Percentiles rank a stretch among this genome's conserved stretches.
These are phyloP conservation scores for Rhododendron williamsianum DNA, from an alignment of 148 eudicot species.

Conservation along the genomic window DNA sequence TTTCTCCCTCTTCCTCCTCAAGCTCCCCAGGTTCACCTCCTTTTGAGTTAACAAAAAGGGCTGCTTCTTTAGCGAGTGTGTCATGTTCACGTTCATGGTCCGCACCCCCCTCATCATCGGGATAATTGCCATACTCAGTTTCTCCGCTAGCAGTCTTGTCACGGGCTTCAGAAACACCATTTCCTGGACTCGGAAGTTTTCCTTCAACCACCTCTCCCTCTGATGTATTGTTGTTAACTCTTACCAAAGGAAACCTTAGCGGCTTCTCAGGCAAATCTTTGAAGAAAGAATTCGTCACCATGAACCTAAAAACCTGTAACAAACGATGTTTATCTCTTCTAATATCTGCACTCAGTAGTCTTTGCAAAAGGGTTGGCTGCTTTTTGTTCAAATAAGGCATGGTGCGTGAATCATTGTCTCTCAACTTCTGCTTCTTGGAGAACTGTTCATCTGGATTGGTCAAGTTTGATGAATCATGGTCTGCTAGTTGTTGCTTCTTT, in stretches of 20 bases:
- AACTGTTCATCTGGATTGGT: slow-evolving; percentile 22
- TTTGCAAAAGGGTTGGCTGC: slow-evolving; percentile 69
- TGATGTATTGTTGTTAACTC: slow-evolving; percentile 39
- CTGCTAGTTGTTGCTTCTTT: slow-evolving; percentile 25
- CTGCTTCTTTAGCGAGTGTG: neutral
- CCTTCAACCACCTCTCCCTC: slow-evolving; percentile 24
- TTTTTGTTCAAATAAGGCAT: slow-evolving; percentile 14
- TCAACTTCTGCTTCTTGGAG: slow-evolving; percentile 25
- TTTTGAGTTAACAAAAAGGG: neutral
- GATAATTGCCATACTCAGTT: neutral
- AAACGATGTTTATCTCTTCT: slow-evolving; percentile 52
- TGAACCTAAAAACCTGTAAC: slow-evolving; percentile 79
- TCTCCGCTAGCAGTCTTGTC: slow-evolving; percentile 11
- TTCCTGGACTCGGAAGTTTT: neutral
- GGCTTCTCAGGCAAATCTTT: slow-evolving; percentile 51
- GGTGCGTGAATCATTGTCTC: slow-evolving; percentile 11
- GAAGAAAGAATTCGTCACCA: slow-evolving; percentile 77
- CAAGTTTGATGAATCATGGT: slow-evolving; percentile 17
- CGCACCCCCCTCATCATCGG: slow-evolving; percentile 7
- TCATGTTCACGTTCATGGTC: slow-evolving; percentile 1
- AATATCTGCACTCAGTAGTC: slow-evolving; percentile 64
- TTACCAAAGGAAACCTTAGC: slow-evolving; percentile 54
- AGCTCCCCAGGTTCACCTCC: slow-evolving; percentile 6
- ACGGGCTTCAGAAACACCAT: neutral
- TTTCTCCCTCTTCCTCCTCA: slow-evolving; percentile 60